A percentile compares a stretch with the other conserved stretches of the same genome.
phyloP scores from a whole-genome alignment of 371 early-diverging fungal genomes.

The Mucor velutinosus region DNA sequence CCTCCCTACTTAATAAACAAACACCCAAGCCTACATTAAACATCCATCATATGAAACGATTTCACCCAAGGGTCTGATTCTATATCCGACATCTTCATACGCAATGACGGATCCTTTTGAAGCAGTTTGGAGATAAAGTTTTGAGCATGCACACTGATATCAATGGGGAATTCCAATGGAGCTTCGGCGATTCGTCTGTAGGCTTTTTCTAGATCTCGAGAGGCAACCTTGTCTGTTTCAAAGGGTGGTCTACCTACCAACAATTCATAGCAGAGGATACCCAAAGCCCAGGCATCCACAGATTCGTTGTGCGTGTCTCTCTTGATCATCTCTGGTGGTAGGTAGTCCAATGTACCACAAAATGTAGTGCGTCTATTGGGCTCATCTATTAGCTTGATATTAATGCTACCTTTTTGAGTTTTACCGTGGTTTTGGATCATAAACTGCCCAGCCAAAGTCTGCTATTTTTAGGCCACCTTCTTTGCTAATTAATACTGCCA shows the following conservation, averaged over 20 bases:
- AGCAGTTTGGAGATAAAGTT: slow-evolving; percentile 55
- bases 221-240: slow-evolving; percentile 61
- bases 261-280: slow-evolving; percentile 93
- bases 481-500: slow-evolving; percentile 57
- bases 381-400: background rate
- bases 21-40: background rate
- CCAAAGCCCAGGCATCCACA: slow-evolving; percentile 87
- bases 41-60: slow-evolving; percentile 1
- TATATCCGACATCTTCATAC: slow-evolving; percentile 77
- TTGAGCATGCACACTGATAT: slow-evolving; percentile 9
- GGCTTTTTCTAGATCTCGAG: slow-evolving; percentile 53
- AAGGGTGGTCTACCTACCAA: slow-evolving; percentile 96
- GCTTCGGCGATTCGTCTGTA: slow-evolving; percentile 70
- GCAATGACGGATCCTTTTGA: slow-evolving; percentile 67
- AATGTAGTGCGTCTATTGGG: slow-evolving; percentile 76
- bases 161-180: background rate
- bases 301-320: slow-evolving; percentile 72
- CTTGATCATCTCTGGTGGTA: slow-evolving; percentile 94
- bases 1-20: background rate
- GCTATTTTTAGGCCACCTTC: slow-evolving; percentile 92
- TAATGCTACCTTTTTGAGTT: background rate
- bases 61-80: slow-evolving; percentile 83
- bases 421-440: slow-evolving; percentile 82
- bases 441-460: slow-evolving; percentile 99
- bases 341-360: slow-evolving; percentile 98